These are phyloP conservation scores for Endogone sp. DNA, from an alignment of 192 early-diverging fungal genomes.

Conservation along the genomic window DNA sequence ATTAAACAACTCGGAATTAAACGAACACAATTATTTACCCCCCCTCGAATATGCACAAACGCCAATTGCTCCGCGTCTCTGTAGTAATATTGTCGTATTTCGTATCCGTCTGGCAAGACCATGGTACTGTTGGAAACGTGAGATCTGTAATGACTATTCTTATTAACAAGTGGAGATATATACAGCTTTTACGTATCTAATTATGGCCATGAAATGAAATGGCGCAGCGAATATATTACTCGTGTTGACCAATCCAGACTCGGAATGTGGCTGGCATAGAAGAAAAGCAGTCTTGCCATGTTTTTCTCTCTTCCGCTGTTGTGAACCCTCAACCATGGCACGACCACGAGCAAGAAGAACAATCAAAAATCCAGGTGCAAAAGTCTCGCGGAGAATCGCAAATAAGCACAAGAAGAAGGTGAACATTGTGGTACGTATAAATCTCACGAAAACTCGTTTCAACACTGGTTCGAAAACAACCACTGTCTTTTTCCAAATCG, in stretches of 20 bases:
- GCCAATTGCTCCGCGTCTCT: not conserved
- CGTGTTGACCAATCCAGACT: not conserved
- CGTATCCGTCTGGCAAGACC: not conserved
- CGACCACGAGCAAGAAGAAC: constrained; percentile 65
- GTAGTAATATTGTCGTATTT: not conserved
- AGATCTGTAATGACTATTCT: not conserved
- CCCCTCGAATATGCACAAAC: not conserved
- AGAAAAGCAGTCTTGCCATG: not conserved
- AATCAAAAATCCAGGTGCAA: constrained; percentile 55
- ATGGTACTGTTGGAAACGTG: not conserved
- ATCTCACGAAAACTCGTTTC: constrained; percentile 5
- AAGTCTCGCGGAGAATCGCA: constrained; percentile 56
- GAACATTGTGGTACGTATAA: constrained; percentile 39
- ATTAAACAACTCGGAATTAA: no score
- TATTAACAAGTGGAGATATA: no score
- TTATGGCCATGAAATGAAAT: no score
- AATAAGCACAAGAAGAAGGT: constrained; percentile 61
- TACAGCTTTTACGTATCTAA: no score
- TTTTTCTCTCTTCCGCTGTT: not conserved
- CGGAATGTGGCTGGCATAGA: not conserved
- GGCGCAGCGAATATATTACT: no score
- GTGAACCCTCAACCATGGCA: constrained; percentile 41
- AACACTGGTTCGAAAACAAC: not conserved
- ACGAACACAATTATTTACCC: no score
- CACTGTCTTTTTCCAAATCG: not conserved